These are phyloP conservation scores for Lathyrus aphaca DNA, from an alignment of 306 rosid genomes.

Conservation along the genomic window DNA sequence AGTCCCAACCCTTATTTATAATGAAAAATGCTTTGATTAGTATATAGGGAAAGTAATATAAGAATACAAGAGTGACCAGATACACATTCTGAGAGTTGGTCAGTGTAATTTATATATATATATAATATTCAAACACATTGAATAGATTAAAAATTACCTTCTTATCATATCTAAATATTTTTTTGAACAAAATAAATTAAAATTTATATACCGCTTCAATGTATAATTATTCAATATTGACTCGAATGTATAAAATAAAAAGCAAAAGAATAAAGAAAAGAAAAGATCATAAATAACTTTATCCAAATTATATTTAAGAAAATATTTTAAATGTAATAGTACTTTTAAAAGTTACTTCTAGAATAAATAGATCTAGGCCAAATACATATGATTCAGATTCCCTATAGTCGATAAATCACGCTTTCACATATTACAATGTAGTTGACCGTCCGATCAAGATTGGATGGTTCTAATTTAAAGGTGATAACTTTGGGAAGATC, in stretches of 20 bases:
- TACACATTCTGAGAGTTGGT: neutral
- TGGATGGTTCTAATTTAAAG: no score
- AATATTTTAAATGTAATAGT: neutral
- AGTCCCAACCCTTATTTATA: neutral
- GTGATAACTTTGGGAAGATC: no score
- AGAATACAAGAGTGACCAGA: neutral
- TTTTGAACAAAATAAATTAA: neutral
- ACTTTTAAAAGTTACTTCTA: neutral
- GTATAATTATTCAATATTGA: neutral
- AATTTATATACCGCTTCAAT: neutral
- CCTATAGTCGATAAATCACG: neutral
- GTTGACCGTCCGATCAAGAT: neutral
- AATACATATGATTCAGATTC: no score
- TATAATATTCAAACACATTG: neutral
- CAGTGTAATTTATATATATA: neutral
- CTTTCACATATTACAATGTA: neutral
- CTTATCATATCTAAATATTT: no score
- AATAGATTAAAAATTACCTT: neutral
- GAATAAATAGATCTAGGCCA: neutral
- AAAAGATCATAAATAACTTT: neutral
- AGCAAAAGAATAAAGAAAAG: neutral
- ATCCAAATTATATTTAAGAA: neutral
- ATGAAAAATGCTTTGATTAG: neutral
- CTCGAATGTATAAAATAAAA: neutral
- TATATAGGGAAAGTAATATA: neutral